Evolutionary conservation across 2,329 filamentous ascomycete genomes (phyloP), one percentile per base, ranked within the genome.

Genomic region (Incumbomyces delicatus): DNA sequence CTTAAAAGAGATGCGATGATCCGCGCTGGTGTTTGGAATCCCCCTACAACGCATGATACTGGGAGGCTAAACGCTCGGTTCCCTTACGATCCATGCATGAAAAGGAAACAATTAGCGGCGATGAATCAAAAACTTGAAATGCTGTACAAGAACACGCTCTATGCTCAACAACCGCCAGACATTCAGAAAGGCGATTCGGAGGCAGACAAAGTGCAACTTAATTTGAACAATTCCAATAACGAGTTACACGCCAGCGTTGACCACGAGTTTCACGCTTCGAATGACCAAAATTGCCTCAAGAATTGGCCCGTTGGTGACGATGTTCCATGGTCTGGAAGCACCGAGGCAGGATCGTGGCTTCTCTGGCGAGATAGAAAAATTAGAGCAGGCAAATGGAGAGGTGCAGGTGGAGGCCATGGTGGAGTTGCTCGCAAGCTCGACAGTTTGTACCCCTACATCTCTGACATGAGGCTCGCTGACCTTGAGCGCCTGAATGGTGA

Each of bases 61-160:
- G 38, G 38, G 29, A 20, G 47, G 10, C 22, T 54, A 5, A 35
- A 44, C 42, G 32, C 39, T 14, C 37, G 27, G 18, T 55, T 55
- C 35, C 53, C 51, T 22, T 55, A 52, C 47, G 44, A 48, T n/a
- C 43, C 47, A 10, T 14, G 40, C 12, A 53, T 53, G 51, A 50
- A 49, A 29, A 39, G 30, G 34, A 36, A 16, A 27, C 47, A 55
- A 37, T 44, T 52, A 8, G 50, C 44, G 13, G 31, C 13, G 11
- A 47, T 44, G 33, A 55, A 55, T 29, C 16, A 46, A 29, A 20
- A 42, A 20, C 40, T 55, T 27, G 45, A 48, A 17, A 41, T 17
- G 16, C 47, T 44, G 39, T 51, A 53, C 44, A 38, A 18, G 31
- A 12, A 32, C 16, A 35, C 17, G 16, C 14, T 47, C n/a, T 34